Base-by-base conservation (phyloP, 345 rosid species). In the Sonneratia alba region DNA sequence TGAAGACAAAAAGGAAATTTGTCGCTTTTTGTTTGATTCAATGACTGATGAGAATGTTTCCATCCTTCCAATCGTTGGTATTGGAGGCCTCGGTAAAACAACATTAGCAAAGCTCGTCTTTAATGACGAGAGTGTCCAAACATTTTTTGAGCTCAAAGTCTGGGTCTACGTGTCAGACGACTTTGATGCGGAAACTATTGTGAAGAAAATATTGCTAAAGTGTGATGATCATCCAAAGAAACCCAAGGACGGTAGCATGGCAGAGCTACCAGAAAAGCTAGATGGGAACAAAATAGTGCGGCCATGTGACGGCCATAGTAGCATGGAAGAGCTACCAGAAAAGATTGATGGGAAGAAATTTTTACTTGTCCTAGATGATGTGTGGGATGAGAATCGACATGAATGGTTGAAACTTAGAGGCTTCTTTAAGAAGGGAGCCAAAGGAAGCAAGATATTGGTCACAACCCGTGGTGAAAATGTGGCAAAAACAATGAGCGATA, bases 391-490 rank as follows among this genome's bases (percentile, higher is more conserved):
- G 3, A 4, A 57, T 6, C 0, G 0, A 6, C 15, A 61, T 0
- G 3, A 42, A 13, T 71, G 74, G 74, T 40, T 0, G 0, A 1
- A 36, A 0, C 67, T 71, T 14, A 24, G 19, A 7, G 12, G 32
- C 32, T 27, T 27, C 22, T 19, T 4, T 6, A 4, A 10, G 8
- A 65, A 0, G 13, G 67, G 53, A 3, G 74, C 61, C 1, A 61
- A 22, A 38, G 74, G 67, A 40, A 71, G 74, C 55, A 71, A 71
- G 67, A 71, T 71, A 37, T 21, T 70, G 14, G 43, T 70, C 15
- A 70, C 72, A 4, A 16, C 72, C 1, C 72, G 72, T 0, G 4
- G 5, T 36, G 2, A 0, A 4, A 1, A 0, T 10, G 72, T 70
- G 7, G 66, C 72, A 0, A 0, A 32, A 0, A 70, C 55, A 1